Evolutionary conservation across 768 basidiomycete species (phyloP).

Genomic region (Hypholoma fasciculare): DNA sequence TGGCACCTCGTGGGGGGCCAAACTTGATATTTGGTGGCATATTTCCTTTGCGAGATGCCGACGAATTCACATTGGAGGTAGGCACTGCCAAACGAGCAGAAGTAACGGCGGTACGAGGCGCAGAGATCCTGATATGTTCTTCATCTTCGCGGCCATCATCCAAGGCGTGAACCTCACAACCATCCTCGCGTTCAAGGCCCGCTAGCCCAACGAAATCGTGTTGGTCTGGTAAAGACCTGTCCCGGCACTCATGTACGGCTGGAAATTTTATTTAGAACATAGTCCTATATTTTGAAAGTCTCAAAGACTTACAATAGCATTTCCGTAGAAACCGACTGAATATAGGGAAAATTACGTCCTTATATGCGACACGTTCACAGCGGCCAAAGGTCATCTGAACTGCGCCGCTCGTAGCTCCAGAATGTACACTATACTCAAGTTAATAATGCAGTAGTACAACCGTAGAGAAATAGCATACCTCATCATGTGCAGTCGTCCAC

Average conservation of each 20-base stretch:
- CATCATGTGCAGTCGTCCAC: constrained; percentile 8
- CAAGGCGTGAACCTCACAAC: no score
- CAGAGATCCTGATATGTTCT: no score
- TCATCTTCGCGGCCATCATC: neutral
- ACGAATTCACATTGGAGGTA: no score
- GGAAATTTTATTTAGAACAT: neutral
- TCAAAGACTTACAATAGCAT: constrained; percentile 17
- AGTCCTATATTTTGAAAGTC: neutral
- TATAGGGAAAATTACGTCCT: constrained; percentile 12
- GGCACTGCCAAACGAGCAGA: no score
- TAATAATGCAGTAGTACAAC: no score
- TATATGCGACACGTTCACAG: constrained; percentile 7
- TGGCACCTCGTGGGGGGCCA: no score
- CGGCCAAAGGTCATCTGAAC: constrained; percentile 18
- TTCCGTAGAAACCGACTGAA: constrained; percentile 17
- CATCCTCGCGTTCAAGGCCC: no score
- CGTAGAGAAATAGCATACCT: constrained; percentile 2
- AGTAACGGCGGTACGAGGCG: no score
- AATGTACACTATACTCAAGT: constrained; percentile 16
- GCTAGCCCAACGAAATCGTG: no score
- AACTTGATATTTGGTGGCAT: no score
- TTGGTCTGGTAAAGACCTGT: no score
- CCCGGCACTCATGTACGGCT: constrained; percentile 5
- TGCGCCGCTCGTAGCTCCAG: constrained; percentile 14
- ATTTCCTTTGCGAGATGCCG: no score